phyloP scores from a whole-genome alignment of 148 eudicot species.

The Heliamphora exappendiculata region DNA sequence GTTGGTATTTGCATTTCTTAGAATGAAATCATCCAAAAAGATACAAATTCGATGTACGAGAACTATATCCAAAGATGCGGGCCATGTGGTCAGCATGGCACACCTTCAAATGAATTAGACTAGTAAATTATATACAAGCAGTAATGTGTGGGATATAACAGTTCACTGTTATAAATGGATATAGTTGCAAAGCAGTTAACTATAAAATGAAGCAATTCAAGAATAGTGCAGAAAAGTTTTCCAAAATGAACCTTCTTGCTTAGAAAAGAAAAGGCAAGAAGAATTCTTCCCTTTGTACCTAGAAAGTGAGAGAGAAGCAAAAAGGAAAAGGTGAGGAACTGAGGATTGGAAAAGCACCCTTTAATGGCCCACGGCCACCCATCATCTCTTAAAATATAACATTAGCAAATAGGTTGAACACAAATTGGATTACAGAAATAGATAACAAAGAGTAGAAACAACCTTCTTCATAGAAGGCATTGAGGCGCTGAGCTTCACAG shows the following conservation, averaged over 20 bases:
- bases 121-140: background rate
- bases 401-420: background rate
- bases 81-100: background rate
- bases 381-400: background rate
- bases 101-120: background rate
- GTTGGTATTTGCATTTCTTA: too few species aligned
- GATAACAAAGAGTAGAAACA: background rate
- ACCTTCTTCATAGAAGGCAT: conserved; percentile 43
- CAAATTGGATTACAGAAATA: background rate
- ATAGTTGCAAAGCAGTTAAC: background rate
- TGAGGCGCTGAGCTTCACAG: background rate
- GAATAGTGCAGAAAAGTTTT: background rate
- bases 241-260: background rate
- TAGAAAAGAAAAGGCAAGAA: background rate
- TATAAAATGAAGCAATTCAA: background rate
- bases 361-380: background rate
- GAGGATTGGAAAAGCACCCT: background rate
- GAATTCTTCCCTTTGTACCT: background rate
- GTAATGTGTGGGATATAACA: background rate
- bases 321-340: background rate
- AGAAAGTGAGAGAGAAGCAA: background rate
- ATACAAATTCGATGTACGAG: background rate
- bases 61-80: background rate
- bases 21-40: too few species aligned
- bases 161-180: background rate